Percentiles rank a stretch among this genome's conserved stretches.
phyloP scores from a whole-genome alignment of 257 asterid genomes.

The Sherardia arvensis region DNA sequence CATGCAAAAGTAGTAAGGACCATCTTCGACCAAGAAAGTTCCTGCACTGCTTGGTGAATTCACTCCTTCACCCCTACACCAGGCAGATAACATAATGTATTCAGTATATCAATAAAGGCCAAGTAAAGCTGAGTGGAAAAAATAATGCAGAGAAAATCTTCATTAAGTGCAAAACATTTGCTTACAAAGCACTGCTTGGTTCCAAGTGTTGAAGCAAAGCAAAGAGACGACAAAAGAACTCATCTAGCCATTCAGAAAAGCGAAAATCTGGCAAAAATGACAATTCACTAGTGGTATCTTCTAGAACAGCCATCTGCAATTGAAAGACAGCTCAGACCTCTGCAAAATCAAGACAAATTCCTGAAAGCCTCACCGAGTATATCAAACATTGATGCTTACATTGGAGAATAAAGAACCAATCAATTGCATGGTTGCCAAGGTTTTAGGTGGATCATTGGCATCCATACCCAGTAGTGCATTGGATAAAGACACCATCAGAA shows the following conservation, averaged over 20 bases:
- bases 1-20: constrained; percentile 94
- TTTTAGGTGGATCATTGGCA: constrained; percentile 99
- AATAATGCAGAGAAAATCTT: constrained; percentile 5
- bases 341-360: constrained; percentile 1
- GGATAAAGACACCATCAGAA: constrained; percentile 73
- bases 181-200: constrained; percentile 87
- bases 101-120: not conserved
- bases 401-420: constrained; percentile 90
- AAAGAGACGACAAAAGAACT: constrained; percentile 85
- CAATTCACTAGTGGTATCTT: constrained; percentile 49
- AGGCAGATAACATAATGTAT: constrained; percentile 18
- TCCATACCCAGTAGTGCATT: constrained; percentile 96
- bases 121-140: not conserved
- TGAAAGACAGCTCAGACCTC: constrained; percentile 30
- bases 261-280: constrained; percentile 53
- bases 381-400: constrained; percentile 38
- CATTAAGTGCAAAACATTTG: constrained; percentile 23
- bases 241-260: constrained; percentile 98
- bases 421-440: constrained; percentile 94
- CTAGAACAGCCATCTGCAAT: constrained; percentile 77
- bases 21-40: constrained; percentile 92
- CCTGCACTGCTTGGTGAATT: constrained; percentile 68
- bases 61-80: constrained; percentile 83
- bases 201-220: constrained; percentile 93
- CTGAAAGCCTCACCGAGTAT: constrained; percentile 7